Evolutionary conservation across 331 rosid genomes (phyloP).

Genomic region (Pyrus hybrid): DNA sequence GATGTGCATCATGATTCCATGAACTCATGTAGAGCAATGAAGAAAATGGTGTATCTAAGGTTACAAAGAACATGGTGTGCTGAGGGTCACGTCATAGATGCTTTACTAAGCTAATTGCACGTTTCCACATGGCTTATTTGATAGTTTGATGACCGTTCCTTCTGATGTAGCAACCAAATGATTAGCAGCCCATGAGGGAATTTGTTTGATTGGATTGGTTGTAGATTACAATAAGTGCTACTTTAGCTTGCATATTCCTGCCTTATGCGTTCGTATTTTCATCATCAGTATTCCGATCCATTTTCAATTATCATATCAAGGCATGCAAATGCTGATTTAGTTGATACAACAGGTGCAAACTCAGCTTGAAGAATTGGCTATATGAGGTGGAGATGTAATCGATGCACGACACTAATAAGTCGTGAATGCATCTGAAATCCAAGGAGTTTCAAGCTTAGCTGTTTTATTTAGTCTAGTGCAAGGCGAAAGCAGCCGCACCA

Average conservation of each 20-base stretch:
- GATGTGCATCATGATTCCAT: too few species aligned
- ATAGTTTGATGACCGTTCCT: not conserved
- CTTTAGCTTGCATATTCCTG: not conserved
- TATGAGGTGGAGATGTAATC: conserved; percentile 7
- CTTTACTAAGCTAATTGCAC: not conserved
- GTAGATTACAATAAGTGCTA: not conserved
- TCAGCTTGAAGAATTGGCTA: conserved; percentile 4
- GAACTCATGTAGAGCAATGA: not conserved
- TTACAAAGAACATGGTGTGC: not conserved
- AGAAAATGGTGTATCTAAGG: not conserved
- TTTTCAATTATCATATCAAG: not conserved
- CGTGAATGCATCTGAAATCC: not conserved
- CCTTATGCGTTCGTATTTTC: not conserved
- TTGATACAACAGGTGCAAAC: conserved; percentile 19
- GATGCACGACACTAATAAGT: not conserved
- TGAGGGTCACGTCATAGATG: not conserved
- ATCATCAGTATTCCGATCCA: not conserved
- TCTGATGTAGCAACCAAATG: not conserved
- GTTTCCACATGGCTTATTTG: not conserved
- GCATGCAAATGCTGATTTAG: conserved; percentile 7
- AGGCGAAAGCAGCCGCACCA: not conserved
- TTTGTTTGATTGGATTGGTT: not conserved
- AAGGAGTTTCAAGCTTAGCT: not conserved
- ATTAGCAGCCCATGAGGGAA: too few species aligned
- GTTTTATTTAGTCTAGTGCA: not conserved